Evolutionary conservation across 1,284 basidiomycete species (phyloP).

Genomic region (Sanghuangporus weigelae): DNA sequence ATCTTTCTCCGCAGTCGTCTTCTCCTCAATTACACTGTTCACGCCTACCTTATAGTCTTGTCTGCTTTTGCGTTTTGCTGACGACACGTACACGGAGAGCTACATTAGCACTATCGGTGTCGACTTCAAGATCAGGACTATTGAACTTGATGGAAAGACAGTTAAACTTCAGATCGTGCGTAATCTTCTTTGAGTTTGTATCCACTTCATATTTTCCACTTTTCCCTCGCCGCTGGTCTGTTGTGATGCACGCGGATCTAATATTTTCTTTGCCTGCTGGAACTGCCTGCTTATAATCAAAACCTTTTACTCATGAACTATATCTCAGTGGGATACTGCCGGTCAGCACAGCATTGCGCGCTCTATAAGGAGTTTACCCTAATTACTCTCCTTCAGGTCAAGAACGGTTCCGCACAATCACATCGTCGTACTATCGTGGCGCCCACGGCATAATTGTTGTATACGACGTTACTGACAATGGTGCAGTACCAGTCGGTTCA

Average conservation of each 20-base stretch:
- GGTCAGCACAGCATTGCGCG: constrained; percentile 38
- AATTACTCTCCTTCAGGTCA: constrained; percentile 51
- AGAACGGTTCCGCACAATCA: constrained; percentile 97
- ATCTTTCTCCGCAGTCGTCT: constrained; percentile 23
- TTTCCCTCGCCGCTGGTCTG: neutral
- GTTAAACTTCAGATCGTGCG: constrained; percentile 99
- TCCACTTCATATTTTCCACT: constrained; percentile 19
- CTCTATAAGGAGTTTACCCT: neutral
- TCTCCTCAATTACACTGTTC: constrained; percentile 1
- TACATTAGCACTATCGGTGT: constrained; percentile 99
- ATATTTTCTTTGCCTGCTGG: neutral
- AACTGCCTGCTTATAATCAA: neutral
- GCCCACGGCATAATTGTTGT: constrained; percentile 98
- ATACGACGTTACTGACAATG: constrained; percentile 98
- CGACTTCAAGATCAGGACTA: constrained; percentile 99
- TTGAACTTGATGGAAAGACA: constrained; percentile 99
- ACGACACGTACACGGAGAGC: constrained; percentile 99
- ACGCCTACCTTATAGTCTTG: constrained; percentile 67
- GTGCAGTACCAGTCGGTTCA: constrained; percentile 36
- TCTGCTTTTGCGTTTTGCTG: constrained; percentile 95
- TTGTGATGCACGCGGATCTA: neutral
- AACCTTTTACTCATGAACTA: neutral
- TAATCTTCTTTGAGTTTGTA: constrained; percentile 22
- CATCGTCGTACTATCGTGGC: constrained; percentile 94
- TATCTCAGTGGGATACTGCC: constrained; percentile 89